Evolutionary conservation across 257 asterid genomes (phyloP), one percentile per base, ranked within the genome.

Genomic region (Coffea canephora): DNA sequence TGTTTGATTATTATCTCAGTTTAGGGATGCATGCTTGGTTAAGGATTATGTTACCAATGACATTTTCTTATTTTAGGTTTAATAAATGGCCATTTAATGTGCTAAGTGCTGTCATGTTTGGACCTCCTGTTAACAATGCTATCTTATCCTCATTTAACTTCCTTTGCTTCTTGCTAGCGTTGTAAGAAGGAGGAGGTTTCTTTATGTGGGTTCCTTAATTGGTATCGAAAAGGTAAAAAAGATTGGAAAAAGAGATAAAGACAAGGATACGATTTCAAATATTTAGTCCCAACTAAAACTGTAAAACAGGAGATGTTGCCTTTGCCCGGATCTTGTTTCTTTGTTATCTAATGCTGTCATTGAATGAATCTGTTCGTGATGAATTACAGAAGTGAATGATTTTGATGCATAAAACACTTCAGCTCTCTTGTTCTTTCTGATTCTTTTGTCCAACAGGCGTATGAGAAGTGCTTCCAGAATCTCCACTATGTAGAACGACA

Each of bases 381-480:
- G 1, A 25, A 65, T 65, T 39, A 65, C 25, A 65, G 69, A 65
- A 65, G 41, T 62, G 11, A 62, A n/a, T 62, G 31, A 62, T 62
- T 62, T 62, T 21, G 68, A 25, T 48, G n/a, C 7, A 11, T 9
- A 36, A 39, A 15, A 43, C 52, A 50, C 57, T 25, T 31, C 18
- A 75, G 31, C 55, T 69, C 39, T 68, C 52, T 69, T 18, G 19
- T 61, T 43, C 11, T 69, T 70, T 31, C 67, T 81, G 72, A 75
- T 69, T 25, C 23, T 77, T 31, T 84, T 82, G 64, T 81, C 64
- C 76, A 70, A 83, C 89, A 94, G 98, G 98, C 99, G 79, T 82
- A 88, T 83, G 98, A 91, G 89, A 92, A 93, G 86, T 92, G 98
- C 88, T 95, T 93, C 83, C 98, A 95, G 88, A 92, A 95, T 88